These are phyloP conservation scores for Lophiotrema nucula DNA, from an alignment of 495 filamentous ascomycete species.

Conservation along the genomic window DNA sequence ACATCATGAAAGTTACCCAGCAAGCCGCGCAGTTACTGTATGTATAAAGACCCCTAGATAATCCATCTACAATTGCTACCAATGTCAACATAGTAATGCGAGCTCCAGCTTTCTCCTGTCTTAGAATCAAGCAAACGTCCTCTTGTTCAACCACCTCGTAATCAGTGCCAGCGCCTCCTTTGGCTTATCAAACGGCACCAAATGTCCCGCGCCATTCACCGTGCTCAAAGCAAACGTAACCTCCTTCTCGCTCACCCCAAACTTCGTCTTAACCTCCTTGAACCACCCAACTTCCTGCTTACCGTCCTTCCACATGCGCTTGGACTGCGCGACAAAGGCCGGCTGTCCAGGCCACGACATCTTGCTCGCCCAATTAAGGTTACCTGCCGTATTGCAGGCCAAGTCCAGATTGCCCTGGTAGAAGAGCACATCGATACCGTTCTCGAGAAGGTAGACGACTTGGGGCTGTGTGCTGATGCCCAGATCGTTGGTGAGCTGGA, in stretches of 20 bases:
- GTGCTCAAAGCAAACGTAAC: slow-evolving; percentile 25
- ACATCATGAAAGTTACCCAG: too few relatives aligned
- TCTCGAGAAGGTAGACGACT: slow-evolving; percentile 42
- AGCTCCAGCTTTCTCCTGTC: too few relatives aligned
- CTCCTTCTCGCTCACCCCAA: slow-evolving; percentile 8
- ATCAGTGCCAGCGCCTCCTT: slow-evolving; percentile 19
- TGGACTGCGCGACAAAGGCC: slow-evolving; percentile 43
- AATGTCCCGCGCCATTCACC: slow-evolving; percentile 19
- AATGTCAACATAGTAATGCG: too few relatives aligned
- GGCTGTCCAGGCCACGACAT: slow-evolving; percentile 49
- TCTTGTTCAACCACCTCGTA: slow-evolving; percentile 17
- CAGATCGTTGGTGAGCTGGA: slow-evolving; percentile 36
- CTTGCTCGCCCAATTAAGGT: slow-evolving; percentile 43
- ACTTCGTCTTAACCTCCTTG: slow-evolving; percentile 21
- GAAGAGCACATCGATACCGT: slow-evolving; percentile 44
- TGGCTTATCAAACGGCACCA: slow-evolving; percentile 29
- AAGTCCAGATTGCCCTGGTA: slow-evolving; percentile 52
- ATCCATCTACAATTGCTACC: not conserved
- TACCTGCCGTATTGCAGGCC: slow-evolving; percentile 50
- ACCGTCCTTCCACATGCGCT: slow-evolving; percentile 39
- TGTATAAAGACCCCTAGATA: too few relatives aligned
- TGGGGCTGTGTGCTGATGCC: slow-evolving; percentile 34
- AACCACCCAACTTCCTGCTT: slow-evolving; percentile 22
- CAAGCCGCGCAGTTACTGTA: too few relatives aligned
- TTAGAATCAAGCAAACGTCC: slow-evolving; percentile 24